Evolutionary conservation across 805 yeast genomes (phyloP).

Genomic region (Torulaspora maleeae): DNA sequence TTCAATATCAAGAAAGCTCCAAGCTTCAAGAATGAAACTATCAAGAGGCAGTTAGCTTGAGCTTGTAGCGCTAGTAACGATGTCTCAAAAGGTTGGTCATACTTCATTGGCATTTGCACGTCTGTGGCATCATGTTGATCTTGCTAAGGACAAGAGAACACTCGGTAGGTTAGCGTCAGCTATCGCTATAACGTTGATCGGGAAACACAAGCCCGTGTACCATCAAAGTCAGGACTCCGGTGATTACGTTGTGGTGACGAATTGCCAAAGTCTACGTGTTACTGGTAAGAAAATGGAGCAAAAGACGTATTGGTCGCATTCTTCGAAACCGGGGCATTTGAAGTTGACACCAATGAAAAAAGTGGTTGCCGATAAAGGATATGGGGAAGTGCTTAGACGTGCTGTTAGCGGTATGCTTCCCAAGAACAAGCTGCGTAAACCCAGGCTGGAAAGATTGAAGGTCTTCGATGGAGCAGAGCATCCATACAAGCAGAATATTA

Average conservation of each 20-base stretch:
- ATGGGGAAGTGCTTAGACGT: conserved; percentile 73
- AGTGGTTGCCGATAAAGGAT: conserved; percentile 73
- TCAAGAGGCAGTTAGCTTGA: background rate
- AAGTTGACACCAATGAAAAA: conserved; percentile 77
- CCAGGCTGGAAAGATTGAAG: conserved; percentile 77
- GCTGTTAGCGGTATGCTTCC: conserved; percentile 98
- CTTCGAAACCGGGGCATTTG: conserved; percentile 84
- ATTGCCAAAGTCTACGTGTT: conserved; percentile 74
- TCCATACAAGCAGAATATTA: conserved; percentile 77
- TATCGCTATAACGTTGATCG: conserved; percentile 83
- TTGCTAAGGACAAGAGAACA: conserved; percentile 77
- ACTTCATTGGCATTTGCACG: conserved; percentile 76
- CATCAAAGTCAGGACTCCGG: conserved; percentile 82
- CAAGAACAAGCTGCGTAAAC: conserved; percentile 74
- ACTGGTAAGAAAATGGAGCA: conserved; percentile 81
- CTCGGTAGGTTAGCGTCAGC: conserved; percentile 88
- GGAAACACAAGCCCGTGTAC: conserved; percentile 93
- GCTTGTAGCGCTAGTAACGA: conserved; percentile 4
- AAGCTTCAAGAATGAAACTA: background rate
- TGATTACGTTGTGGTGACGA: conserved; percentile 94
- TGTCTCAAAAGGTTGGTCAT: conserved; percentile 39
- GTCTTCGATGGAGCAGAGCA: conserved; percentile 83
- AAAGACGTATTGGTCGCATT: conserved; percentile 84
- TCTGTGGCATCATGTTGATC: conserved; percentile 94
- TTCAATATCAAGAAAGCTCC: background rate